These are phyloP conservation scores for Nothophaeocryptopus gaeumannii DNA, from an alignment of 2,329 filamentous ascomycete species.

Conservation along the genomic window DNA sequence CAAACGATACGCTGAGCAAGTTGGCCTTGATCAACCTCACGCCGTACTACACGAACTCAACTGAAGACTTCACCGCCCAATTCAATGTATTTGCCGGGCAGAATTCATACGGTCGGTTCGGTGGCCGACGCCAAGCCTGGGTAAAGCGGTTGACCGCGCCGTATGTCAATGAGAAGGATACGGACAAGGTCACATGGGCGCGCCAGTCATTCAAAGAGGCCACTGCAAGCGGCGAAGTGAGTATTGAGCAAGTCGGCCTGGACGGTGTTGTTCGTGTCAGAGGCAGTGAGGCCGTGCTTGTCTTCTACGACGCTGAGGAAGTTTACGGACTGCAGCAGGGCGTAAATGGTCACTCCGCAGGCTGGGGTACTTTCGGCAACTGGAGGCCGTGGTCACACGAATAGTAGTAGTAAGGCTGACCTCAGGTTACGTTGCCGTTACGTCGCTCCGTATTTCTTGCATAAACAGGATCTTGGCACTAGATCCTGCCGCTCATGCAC, in stretches of 20 bases:
- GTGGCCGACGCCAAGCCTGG: constrained; percentile 7
- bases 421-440: no score
- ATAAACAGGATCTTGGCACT: no score
- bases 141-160: constrained; percentile 31
- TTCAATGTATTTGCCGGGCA: constrained; percentile 18
- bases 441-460: no score
- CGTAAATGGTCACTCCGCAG: no score
- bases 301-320: constrained; percentile 25
- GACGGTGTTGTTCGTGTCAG: constrained; percentile 24
- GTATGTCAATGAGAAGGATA: constrained; percentile 26
- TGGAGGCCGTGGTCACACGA: no score
- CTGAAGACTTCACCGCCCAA: constrained; percentile 22
- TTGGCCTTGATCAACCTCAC: constrained; percentile 30
- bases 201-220: constrained; percentile 30
- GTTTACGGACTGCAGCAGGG: constrained; percentile 1
- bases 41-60: constrained; percentile 31
- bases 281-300: constrained; percentile 32
- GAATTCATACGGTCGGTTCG: constrained; percentile 1
- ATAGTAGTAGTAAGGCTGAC: no score
- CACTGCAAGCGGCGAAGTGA: constrained; percentile 17
- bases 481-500: no score
- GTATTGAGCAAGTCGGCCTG: constrained; percentile 20
- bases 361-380: no score
- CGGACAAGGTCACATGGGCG: constrained; percentile 29
- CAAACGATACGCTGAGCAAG: constrained; percentile 24